A percentile compares a stretch with the other conserved stretches of the same genome.
These are phyloP conservation scores for Sphaerostilbella broomeana DNA, from an alignment of 2,329 filamentous ascomycete species.

Conservation along the genomic window DNA sequence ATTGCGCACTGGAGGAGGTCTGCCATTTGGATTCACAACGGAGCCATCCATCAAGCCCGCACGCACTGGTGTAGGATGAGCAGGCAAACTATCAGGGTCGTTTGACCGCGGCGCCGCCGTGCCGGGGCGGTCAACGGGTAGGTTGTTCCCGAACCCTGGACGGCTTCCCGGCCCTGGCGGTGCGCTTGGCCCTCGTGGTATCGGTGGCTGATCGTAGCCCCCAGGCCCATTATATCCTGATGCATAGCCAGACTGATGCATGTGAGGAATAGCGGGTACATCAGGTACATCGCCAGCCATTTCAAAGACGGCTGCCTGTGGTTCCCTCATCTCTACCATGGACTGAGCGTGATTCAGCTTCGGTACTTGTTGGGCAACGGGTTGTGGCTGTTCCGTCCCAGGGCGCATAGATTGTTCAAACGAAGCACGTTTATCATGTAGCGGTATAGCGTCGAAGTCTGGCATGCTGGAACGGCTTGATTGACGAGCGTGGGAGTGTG, in stretches of 20 bases:
- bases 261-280: slow-evolving; percentile 42
- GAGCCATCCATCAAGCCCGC: slow-evolving; percentile 56
- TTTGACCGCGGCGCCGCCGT: slow-evolving; percentile 24
- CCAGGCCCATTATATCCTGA: slow-evolving; percentile 13
- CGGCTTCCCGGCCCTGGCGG: slow-evolving; percentile 21
- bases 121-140: slow-evolving; percentile 15
- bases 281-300: slow-evolving; percentile 59
- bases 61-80: slow-evolving; percentile 57
- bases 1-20: slow-evolving; percentile 53
- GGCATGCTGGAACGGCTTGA: slow-evolving; percentile 27
- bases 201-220: slow-evolving; percentile 23
- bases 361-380: slow-evolving; percentile 43
- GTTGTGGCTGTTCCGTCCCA: slow-evolving; percentile 37
- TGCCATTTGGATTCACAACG: slow-evolving; percentile 47
- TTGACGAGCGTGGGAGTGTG: slow-evolving; percentile 13
- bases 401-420: slow-evolving; percentile 44
- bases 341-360: slow-evolving; percentile 57
- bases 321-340: slow-evolving; percentile 58
- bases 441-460: slow-evolving; percentile 37
- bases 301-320: slow-evolving; percentile 65
- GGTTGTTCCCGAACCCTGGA: slow-evolving; percentile 10
- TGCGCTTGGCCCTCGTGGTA: slow-evolving; percentile 26
- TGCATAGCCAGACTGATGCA: slow-evolving; percentile 13
- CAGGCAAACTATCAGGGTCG: slow-evolving; percentile 44
- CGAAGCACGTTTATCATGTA: slow-evolving; percentile 33